Base-by-base conservation (phyloP, 495 filamentous ascomycete species). In the Physcia stellaris region DNA sequence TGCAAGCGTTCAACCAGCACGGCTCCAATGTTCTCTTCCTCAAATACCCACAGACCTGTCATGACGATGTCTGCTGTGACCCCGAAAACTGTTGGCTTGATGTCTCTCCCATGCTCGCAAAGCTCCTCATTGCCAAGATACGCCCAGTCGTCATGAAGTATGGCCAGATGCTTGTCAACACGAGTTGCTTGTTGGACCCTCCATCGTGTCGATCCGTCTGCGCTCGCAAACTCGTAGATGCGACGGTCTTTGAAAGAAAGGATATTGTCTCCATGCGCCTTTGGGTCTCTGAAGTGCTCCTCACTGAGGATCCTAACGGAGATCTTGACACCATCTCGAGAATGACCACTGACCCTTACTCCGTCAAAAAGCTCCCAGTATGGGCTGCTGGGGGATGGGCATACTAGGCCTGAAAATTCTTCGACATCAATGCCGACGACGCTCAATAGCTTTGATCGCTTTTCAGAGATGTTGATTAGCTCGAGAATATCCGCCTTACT, bases 231-330 rank as follows among this genome's bases (percentile, higher is more conserved):
- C 29, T 27, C 36, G 19, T n/a, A 39, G 4, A 39, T 15, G 13
- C 36, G 24, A 26, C 24, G 19, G 18, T 39, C 36, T 24, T 39
- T 39, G 36, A 39, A 39, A 13, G 36, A 39, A 2, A 39, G 19
- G 22, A 39, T 26, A 24, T 24, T 19, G 20, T n/a, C 6, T 24
- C 22, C 24, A n/a, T n/a, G n/a, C 18, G 18, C 29, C 13, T 16
- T 39, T 4, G 4, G 24, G 12, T 26, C 12, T 6, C 9, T 17
- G 21, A 24, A 39, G 24, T 39, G 29, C 18, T 39, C 36, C n/a
- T 26, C 15, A 27, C 21, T 39, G 9, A 39, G 36, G 36, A 27
- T 39, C 22, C 16, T 39, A 6, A 39, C 36, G 15, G 36, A 28
- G 4, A 16, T 19, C 24, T 17, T 39, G 5, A 26, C 24, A 2